phyloP scores from a whole-genome alignment of 1,284 basidiomycete species.

The Trichosporon sp. region DNA sequence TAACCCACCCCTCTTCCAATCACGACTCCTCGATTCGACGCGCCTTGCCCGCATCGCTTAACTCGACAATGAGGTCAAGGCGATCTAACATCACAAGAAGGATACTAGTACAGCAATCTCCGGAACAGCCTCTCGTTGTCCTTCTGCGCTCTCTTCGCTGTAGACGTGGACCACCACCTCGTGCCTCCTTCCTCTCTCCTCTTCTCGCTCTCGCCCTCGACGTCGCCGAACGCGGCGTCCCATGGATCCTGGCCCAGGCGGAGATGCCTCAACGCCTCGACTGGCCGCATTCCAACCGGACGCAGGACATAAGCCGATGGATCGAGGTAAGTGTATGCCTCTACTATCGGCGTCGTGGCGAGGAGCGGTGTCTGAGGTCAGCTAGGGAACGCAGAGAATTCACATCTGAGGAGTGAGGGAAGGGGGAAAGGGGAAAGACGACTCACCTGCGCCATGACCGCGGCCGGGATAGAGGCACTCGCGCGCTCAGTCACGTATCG shows the following conservation, averaged over 20 bases:
- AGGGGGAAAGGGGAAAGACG: too few species aligned
- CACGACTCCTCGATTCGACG: neutral
- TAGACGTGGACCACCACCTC: neutral
- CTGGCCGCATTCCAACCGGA: neutral
- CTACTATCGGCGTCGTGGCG: neutral
- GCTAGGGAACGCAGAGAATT: neutral
- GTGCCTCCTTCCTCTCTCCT: neutral
- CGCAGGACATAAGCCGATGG: neutral
- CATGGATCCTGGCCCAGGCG: neutral
- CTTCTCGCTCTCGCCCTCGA: too few species aligned
- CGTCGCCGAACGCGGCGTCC: neutral
- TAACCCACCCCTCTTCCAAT: neutral
- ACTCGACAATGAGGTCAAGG: too few species aligned
- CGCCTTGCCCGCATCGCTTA: neutral
- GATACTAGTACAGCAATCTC: neutral
- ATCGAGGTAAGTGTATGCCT: neutral
- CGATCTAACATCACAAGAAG: too few species aligned
- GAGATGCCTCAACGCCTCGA: neutral
- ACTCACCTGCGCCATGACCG: conserved; percentile 9
- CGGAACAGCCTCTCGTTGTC: conserved; percentile 4
- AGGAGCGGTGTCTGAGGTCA: neutral
- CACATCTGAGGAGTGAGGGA: too few species aligned
- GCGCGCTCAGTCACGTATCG: neutral
- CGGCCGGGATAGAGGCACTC: neutral
- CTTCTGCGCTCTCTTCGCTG: neutral